Conservation (phyloP, 2,329 filamentous ascomycete species). For the Sporothrix pallida region DNA sequence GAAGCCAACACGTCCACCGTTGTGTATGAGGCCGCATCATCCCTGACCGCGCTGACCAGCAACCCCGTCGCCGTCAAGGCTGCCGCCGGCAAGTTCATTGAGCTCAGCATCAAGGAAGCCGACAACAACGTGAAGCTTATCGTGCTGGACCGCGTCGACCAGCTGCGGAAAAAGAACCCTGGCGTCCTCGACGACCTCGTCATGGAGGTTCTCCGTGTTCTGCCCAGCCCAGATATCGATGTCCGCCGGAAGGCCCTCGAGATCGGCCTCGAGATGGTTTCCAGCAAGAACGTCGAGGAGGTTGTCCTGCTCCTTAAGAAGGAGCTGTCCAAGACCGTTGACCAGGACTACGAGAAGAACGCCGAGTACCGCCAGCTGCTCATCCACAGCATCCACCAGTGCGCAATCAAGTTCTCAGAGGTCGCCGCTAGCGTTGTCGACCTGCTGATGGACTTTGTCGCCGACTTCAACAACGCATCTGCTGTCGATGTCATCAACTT, state of each 20-base stretch:
- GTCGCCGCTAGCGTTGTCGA: constrained; percentile 96
- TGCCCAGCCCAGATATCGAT: constrained; percentile 94
- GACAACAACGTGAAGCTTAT: constrained; percentile 99
- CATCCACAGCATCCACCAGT: constrained; percentile 97
- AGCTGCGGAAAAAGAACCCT: constrained; percentile 74
- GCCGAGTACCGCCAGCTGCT: constrained; percentile 91
- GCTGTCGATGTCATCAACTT: constrained; percentile 98
- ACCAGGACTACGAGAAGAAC: constrained; percentile 99
- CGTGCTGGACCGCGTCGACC: constrained; percentile 86
- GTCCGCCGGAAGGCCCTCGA: constrained; percentile 89
- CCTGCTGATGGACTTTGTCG: constrained; percentile 98
- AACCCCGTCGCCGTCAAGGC: constrained; percentile 98
- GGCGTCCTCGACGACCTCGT: constrained; percentile 89
- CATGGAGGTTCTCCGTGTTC: constrained; percentile 95
- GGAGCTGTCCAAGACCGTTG: constrained; percentile 94
- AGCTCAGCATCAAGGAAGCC: constrained; percentile 94
- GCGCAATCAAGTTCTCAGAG: constrained; percentile 98
- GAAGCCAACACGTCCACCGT: constrained; percentile 94
- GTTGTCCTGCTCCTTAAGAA: constrained; percentile 96
- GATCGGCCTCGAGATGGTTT: constrained; percentile 96
- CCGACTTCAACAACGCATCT: constrained; percentile 95
- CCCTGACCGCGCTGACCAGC: constrained; percentile 88
- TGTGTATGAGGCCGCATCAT: constrained; percentile 95
- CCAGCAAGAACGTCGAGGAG: constrained; percentile 98
- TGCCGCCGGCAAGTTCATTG: constrained; percentile 93